phyloP scores from a whole-genome alignment of 306 rosid genomes.

The Cucurbita argyrosperma region DNA sequence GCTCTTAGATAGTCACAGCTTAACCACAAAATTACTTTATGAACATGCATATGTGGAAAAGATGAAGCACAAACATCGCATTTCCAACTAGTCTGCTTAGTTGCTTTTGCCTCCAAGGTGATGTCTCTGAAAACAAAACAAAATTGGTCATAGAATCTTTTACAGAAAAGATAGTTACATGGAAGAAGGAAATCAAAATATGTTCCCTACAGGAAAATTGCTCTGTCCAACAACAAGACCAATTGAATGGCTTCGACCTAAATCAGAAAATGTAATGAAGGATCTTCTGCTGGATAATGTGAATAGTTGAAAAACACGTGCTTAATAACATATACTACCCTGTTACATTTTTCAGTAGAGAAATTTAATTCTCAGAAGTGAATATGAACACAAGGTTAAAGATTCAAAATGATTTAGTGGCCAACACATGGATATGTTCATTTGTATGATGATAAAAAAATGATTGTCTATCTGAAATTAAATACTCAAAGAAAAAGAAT shows the following conservation, averaged over 20 bases:
- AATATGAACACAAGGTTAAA: background rate
- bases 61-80: conserved; percentile 42
- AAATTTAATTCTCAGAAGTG: background rate
- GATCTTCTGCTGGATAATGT: background rate
- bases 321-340: background rate
- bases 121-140: conserved; percentile 52
- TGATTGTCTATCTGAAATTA: background rate
- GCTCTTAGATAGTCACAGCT: conserved; percentile 63
- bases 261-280: background rate
- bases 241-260: background rate
- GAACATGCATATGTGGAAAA: conserved; percentile 65
- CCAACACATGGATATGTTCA: background rate
- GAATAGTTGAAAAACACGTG: background rate
- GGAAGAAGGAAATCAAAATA: background rate
- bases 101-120: conserved; percentile 47
- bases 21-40: conserved; percentile 64
- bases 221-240: background rate
- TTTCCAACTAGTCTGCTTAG: conserved; percentile 32
- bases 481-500: background rate
- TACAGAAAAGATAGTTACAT: conserved; percentile 10
- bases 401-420: background rate
- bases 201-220: background rate
- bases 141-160: conserved; percentile 10
- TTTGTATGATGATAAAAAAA: background rate
- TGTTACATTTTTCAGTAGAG: background rate